Evolutionary conservation across 805 yeast species (phyloP).

Genomic region (Metschnikowia amazonensis): DNA sequence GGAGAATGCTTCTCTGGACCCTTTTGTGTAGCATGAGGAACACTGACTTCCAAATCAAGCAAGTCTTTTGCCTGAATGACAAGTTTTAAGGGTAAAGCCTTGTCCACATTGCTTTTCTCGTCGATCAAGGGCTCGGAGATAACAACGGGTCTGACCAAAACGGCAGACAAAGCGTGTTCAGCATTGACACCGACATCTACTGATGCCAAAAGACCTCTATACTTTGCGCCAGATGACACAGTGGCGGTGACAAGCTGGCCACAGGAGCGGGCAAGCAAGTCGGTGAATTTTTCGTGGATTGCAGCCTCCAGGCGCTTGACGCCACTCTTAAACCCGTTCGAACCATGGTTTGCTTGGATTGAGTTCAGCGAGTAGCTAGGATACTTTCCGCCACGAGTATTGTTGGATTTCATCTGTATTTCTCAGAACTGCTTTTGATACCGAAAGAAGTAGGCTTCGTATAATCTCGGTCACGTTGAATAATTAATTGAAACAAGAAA

Average conservation of each 20-base stretch:
- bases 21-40: background rate
- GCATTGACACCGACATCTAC: conserved; percentile 34
- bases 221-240: conserved; percentile 56
- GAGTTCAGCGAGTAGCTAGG: conserved; percentile 3
- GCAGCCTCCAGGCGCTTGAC: conserved; percentile 3
- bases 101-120: conserved; percentile 26
- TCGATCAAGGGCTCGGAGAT: conserved; percentile 22
- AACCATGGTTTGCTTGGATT: background rate
- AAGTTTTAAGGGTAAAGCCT: conserved; percentile 43
- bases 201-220: conserved; percentile 56
- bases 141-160: conserved; percentile 49
- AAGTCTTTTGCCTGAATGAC: conserved; percentile 49
- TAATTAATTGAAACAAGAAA: background rate
- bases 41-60: conserved; percentile 43
- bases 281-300: conserved; percentile 4
- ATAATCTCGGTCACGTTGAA: background rate
- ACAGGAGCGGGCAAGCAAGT: conserved; percentile 25
- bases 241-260: conserved; percentile 56
- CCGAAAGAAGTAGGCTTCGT: background rate
- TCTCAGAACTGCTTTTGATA: background rate
- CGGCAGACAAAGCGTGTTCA: conserved; percentile 50
- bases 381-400: conserved; percentile 12
- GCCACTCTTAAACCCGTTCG: background rate
- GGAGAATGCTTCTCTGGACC: background rate
- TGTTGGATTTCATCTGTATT: conserved; percentile 8